Evolutionary conservation across 139 green algal species (phyloP).

Genomic region (Klebsormidium nitens): DNA sequence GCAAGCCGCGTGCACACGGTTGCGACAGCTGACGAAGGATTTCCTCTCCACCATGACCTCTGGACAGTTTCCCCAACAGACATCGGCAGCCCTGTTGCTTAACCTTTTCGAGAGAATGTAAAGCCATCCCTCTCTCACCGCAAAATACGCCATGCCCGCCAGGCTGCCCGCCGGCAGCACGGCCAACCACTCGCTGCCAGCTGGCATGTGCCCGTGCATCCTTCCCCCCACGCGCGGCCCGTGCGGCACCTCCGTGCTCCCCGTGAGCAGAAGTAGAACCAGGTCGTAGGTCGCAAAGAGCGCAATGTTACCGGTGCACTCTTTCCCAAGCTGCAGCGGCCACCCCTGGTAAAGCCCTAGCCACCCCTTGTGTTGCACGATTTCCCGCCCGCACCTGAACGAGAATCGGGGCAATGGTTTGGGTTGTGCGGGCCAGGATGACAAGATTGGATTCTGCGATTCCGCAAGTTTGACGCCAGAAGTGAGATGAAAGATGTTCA

Average conservation of each 20-base stretch:
- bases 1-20: no score
- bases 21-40: no score
- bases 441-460: no score
- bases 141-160: conserved; percentile 31
- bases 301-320: conserved; percentile 22
- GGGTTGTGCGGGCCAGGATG: no score
- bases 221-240: background rate
- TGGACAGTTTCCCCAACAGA: no score
- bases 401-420: no score
- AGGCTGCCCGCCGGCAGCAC: conserved; percentile 26
- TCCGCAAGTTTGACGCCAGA: no score
- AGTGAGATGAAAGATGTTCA: no score
- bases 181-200: background rate
- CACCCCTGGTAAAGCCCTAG: conserved; percentile 20
- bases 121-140: conserved; percentile 1
- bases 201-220: conserved; percentile 6
- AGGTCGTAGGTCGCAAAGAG: conserved; percentile 25
- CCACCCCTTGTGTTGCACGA: conserved; percentile 6
- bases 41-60: no score
- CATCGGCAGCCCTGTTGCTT: no score
- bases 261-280: conserved; percentile 14
- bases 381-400: no score
- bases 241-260: background rate
- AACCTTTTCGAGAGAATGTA: no score
- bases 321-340: conserved; percentile 14